Base-by-base conservation (phyloP, 2,329 filamentous ascomycete species). In the Metarhizium guizhouense region DNA sequence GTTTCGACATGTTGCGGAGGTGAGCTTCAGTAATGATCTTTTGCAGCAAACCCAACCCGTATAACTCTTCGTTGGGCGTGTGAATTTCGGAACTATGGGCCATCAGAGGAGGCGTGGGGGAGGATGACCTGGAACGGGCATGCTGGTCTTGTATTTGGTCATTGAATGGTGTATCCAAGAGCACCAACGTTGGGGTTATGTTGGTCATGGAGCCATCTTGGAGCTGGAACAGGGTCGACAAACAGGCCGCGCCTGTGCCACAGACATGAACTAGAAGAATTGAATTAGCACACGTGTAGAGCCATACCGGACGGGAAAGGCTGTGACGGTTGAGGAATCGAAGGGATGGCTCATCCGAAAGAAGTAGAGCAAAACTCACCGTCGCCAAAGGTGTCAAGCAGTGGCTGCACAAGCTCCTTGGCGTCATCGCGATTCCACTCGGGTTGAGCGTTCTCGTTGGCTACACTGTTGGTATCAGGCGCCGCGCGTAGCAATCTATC, bases 11-110 rank as follows among this genome's bases (percentile, higher is more conserved):
- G 61, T 76, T 81, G 56, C 80, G 75, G 42, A 82, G 65, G 57
- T 81, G 79, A 4, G 79, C 78, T 61, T 84, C 81, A 25, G 80
- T 81, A 34, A 82, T 76, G 47, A 84, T 76, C 56, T 78, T 77
- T 58, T 82, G 78, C 53, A 84, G 64, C 50, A 84, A 67, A 54
- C 72, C 72, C 51, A 84, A 64, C 10, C 81, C 81, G 61, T 84
- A 84, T 1, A 81, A 65, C 47, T 82, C 77, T 54, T 76, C 77
- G 52, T 75, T 70, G 0, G 72, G 68, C 0, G 69, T 70, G 58
- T 74, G 70, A 13, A 76, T 74, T 36, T 74, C 72, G 49, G 66
- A 60, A 8, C 49, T 72, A 69, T 53, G 66, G 61, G 65, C 61
- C 14, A 69, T 65, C 7, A 66, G 63, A 20, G 67, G 67, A 50